Evolutionary conservation across 2,329 filamentous ascomycete genomes (phyloP).

Genomic region (Penicillium glabrum): DNA sequence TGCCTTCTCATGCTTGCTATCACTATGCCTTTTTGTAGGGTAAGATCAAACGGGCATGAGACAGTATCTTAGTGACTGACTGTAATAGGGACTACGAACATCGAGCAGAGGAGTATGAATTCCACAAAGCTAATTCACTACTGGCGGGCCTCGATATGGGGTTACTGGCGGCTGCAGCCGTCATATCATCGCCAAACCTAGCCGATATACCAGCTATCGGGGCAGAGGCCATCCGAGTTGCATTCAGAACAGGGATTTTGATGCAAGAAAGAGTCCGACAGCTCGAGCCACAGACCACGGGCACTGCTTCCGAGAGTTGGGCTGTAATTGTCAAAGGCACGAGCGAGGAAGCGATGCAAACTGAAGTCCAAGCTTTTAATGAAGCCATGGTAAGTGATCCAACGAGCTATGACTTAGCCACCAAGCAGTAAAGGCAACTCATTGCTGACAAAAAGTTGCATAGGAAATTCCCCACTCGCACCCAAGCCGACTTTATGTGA

Average conservation of each 20-base stretch:
- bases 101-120: background rate
- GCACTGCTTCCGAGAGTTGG: background rate
- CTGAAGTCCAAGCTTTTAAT: background rate
- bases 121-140: background rate
- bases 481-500: background rate
- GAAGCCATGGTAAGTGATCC: background rate
- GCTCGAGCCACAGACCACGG: background rate
- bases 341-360: background rate
- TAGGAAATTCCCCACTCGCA: background rate
- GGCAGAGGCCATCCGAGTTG: background rate
- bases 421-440: background rate
- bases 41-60: background rate
- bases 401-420: too few relatives aligned
- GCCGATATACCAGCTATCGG: background rate
- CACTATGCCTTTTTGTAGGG: background rate
- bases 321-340: background rate
- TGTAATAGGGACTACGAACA: background rate
- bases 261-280: background rate
- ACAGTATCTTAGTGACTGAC: background rate
- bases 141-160: too few relatives aligned
- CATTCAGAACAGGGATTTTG: background rate
- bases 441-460: background rate
- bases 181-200: background rate
- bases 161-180: too few relatives aligned
- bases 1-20: background rate